Base-by-base conservation (phyloP, 768 basidiomycete species). In the Pisolithus tinctorius region DNA sequence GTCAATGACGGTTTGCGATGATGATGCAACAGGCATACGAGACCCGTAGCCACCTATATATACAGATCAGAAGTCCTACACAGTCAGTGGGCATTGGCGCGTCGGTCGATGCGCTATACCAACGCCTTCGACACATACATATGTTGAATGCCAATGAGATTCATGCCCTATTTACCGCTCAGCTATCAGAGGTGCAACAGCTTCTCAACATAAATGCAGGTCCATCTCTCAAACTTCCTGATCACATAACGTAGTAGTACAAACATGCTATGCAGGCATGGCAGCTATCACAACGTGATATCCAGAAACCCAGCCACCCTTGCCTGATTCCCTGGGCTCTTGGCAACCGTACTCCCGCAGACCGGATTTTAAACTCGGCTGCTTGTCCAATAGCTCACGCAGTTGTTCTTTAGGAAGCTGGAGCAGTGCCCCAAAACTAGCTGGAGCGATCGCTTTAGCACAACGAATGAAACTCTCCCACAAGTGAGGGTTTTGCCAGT, bases 381-480 rank as follows among this genome's bases (percentile, higher is more conserved):
- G 92, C 69, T 93, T 95, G 58, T 88, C 84, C 45, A 97, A 86
- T 25, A 98, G 75, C 64, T 98, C 95, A 47, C 86, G 86, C 37
- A 98, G 78, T 66, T 95, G 94, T 56, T 97, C 94, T 63, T 91
- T 91, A 6, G 94, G 95, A 10, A 99, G 73, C 65, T 97, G 93
- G 26, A 97, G 73, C 41, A 99, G 74, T 10, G 93, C 93, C 2
- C 86, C 88, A 67, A 93, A 97, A 66, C 91, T 93, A 20, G 88
- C 83, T 0, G 94, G 94, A 4, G 91, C 90, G 51, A 94, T 93
- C 30, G 84, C 80, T 69, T 91, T 95, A 25, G 88, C 88, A 60
- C 93, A 93, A 31, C 85, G 85, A 49, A 98, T 92, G 68, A 99
- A 98, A 4, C 96, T 96, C 67, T 97, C 90, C 96, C 96, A 99